Conservation (phyloP, 805 yeast genomes). For the Kockiozyma suomiensis region DNA sequence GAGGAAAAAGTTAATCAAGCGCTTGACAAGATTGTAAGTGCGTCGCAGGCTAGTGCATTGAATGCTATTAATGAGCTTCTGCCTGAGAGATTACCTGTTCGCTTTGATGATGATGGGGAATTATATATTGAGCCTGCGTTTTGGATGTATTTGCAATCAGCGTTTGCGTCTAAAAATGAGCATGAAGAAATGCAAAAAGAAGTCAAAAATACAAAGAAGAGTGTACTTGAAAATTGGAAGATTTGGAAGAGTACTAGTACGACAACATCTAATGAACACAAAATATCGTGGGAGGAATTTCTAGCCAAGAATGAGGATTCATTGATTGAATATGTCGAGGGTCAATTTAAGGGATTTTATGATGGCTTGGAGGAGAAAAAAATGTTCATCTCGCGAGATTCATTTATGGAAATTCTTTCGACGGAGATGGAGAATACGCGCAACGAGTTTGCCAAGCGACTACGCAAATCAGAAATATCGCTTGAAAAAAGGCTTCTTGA, state of each 20-base stretch:
- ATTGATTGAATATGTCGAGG: constrained; percentile 9
- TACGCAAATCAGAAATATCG: constrained; percentile 12
- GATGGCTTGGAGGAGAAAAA: constrained; percentile 10
- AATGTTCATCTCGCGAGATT: constrained; percentile 12
- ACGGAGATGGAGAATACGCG: constrained; percentile 14
- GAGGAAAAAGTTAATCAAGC: not conserved
- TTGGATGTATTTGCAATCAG: constrained; percentile 22
- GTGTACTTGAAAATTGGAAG: not conserved
- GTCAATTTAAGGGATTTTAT: constrained; percentile 15
- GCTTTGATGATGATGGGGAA: constrained; percentile 13
- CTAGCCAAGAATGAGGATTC: constrained; percentile 14
- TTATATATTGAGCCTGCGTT: constrained; percentile 27
- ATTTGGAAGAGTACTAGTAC: not conserved
- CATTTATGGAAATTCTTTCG: constrained; percentile 21
- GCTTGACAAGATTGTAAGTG: not conserved
- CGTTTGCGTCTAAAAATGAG: constrained; percentile 17
- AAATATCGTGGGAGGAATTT: constrained; percentile 26
- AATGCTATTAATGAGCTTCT: constrained; percentile 10
- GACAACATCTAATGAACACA: not conserved
- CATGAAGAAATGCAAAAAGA: not conserved
- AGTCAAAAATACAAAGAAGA: not conserved
- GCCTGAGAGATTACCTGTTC: constrained; percentile 22
- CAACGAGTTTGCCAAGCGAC: constrained; percentile 8
- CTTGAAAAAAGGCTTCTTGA: constrained; percentile 9
- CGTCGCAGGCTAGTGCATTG: constrained; percentile 14